Base-by-base conservation (phyloP, 1,139 yeast genomes). In the Zygosaccharomyces sapae region DNA sequence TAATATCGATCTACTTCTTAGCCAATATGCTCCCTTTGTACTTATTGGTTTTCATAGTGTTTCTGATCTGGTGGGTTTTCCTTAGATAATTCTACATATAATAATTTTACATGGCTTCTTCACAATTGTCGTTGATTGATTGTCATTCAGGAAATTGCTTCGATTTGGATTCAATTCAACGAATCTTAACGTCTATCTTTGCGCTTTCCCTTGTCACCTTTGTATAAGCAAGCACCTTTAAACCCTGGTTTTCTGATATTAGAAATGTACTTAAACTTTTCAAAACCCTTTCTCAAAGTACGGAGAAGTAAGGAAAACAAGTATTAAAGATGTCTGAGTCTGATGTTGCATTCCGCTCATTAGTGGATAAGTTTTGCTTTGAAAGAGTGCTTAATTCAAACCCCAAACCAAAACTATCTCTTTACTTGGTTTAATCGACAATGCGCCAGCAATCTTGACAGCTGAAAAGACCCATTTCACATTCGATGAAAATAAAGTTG, bases 21-120 rank as follows among this genome's bases (percentile, higher is more conserved):
- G 89, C 59, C 96, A 92, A 68, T 92, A 92, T 64, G 86, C 89
- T 3, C 97, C 97, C 1, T 74, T 90, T 38, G 86, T 77, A 13
- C 86, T 90, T 3, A 75, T 83, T 19, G 82, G 83, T 1, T 44
- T 68, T 92, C 43, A 72, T 89, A 54, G 81, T 92, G 36, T 86
- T 92, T 59, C 67, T 92, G 48, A 69, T 92, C 41, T 92, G 95
- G 86, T 90, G 88, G 77, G 73, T 86, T 67, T 80, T 87, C 60
- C 70, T 86, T 37, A 70, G 78, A 56, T 66, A 56, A 58, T 13
- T n/a, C 10, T 16, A 8, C 24, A 24, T 31, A 39, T 18, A 13
- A 10, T 37, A n/a, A n/a, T n/a, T 19, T 38, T n/a, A 29, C 40
- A 20, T 22, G 27, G 5, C 30, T 33, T 33, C n/a, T n/a, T n/a